Percentiles rank a stretch among this genome's conserved stretches.
These are phyloP conservation scores for Ganoderma sp. DNA, from an alignment of 1,284 basidiomycete genomes.

Conservation along the genomic window DNA sequence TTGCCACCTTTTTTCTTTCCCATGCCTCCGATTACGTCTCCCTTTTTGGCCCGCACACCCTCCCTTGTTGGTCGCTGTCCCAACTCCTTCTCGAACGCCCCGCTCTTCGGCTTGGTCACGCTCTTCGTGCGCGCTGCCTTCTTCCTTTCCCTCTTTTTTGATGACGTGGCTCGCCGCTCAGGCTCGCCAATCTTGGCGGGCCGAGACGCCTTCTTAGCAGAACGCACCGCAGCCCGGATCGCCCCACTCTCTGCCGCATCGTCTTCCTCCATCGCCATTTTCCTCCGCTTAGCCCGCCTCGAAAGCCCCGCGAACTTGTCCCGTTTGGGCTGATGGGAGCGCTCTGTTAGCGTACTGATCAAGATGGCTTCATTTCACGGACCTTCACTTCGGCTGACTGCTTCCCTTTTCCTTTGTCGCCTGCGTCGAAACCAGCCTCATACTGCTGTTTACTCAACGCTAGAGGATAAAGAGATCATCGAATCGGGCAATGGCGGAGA, in stretches of 20 bases:
- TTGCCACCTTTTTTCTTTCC: constrained; percentile 56
- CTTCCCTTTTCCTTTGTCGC: constrained; percentile 36
- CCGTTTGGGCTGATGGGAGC: constrained; percentile 59
- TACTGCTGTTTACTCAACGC: constrained; percentile 78
- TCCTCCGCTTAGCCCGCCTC: constrained; percentile 82
- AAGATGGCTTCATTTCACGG: constrained; percentile 19
- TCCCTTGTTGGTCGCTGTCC: constrained; percentile 42
- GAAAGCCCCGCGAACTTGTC: constrained; percentile 86
- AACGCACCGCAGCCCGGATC: constrained; percentile 78
- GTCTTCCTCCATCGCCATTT: constrained; percentile 78
- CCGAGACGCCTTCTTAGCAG: constrained; percentile 79
- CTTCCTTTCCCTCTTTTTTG: constrained; percentile 35
- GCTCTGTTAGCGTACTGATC: constrained; percentile 26
- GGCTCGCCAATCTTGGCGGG: constrained; percentile 59
- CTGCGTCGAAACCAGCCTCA: constrained; percentile 55
- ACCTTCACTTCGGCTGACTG: constrained; percentile 42
- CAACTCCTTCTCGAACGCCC: constrained; percentile 44
- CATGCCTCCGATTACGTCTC: constrained; percentile 50
- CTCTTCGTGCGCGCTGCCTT: constrained; percentile 32
- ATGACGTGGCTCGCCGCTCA: constrained; percentile 32
- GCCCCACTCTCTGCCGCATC: constrained; percentile 64
- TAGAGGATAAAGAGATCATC: constrained; percentile 39
- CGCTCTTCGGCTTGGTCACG: constrained; percentile 29
- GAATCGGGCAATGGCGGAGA: constrained; percentile 12
- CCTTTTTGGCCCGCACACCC: constrained; percentile 47